A percentile compares a stretch with the other conserved stretches of the same genome.
These are phyloP conservation scores for Pulveroboletus sp. DNA, from an alignment of 768 basidiomycete genomes.

Conservation along the genomic window DNA sequence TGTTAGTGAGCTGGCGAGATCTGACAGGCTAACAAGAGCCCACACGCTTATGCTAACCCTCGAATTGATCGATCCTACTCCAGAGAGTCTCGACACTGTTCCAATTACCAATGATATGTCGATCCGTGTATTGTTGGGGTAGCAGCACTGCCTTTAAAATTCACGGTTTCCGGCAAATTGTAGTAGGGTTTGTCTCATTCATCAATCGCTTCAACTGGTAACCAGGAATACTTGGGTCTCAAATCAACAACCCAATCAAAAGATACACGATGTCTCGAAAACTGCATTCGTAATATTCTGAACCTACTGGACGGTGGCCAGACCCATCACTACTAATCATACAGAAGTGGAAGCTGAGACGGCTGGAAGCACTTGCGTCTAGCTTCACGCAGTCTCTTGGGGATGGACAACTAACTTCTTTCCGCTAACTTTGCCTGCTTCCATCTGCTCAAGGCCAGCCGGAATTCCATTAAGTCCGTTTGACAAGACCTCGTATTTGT, in stretches of 20 bases:
- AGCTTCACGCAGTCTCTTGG: conserved; percentile 31
- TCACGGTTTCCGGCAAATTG: too few species aligned
- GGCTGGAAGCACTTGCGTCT: background rate
- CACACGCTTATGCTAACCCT: too few species aligned
- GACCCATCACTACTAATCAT: conserved; percentile 12
- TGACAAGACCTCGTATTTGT: conserved; percentile 40
- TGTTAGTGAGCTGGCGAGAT: too few species aligned
- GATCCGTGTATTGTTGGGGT: too few species aligned
- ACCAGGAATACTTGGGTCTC: background rate
- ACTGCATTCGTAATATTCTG: background rate
- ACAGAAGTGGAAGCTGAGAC: conserved; percentile 5
- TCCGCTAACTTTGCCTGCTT: conserved; percentile 39
- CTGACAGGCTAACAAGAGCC: too few species aligned
- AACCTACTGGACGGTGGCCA: background rate
- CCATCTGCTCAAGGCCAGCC: conserved; percentile 36
- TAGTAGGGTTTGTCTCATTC: too few species aligned
- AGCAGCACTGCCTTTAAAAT: too few species aligned
- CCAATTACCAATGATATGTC: too few species aligned
- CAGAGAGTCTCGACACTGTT: too few species aligned
- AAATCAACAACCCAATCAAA: background rate
- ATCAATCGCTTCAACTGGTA: background rate
- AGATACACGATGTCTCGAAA: conserved; percentile 3
- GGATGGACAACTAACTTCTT: conserved; percentile 43
- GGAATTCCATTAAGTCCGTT: conserved; percentile 38
- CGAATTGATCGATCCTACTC: too few species aligned